Evolutionary conservation across 495 filamentous ascomycete species (phyloP), one percentile per base, ranked within the genome.

Genomic region (Penicillium alfredii): DNA sequence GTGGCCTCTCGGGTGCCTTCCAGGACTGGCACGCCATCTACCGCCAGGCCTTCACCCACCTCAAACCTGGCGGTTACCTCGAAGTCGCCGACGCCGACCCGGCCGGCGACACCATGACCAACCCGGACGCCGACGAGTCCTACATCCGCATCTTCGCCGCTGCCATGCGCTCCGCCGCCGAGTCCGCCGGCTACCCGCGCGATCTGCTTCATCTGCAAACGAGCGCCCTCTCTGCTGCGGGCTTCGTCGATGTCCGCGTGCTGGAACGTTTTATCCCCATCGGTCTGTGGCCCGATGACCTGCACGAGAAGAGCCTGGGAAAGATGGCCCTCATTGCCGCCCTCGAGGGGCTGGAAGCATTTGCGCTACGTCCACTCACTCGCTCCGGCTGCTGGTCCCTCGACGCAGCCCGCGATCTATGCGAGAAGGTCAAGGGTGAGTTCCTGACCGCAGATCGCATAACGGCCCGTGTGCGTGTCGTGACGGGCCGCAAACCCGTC

Each of bases 321-420:
- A 86, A 82, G 44, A 74, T 84, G 60, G 81, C 73, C 47, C 64
- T 88, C 10, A 72, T 87, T 16, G 59, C 71, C 0, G 51, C 76
- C 33, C 55, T 88, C 21, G 80, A 82, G 47, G 77, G 77, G 1
- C 49, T 87, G 28, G 84, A 88, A 53, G 70, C 82, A 1, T 46
- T 60, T 11, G 68, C 68, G 21, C 42, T 88, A 42, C 68, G 84
- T 12, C 63, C 71, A 13, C 49, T 89, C 17, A 86, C 82, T 1
- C 66, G 63, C 31, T 59, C 70, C 14, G 64, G 74, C 30, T 68
- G 68, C 4, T 84, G 77, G 77, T 66, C 68, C 9, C 44, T 65
- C 7, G 66, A 72, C 0, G 65, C 72, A 18, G 76, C 80, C 33
- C 66, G 65, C 18, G 57, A 70, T 10, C 61, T 77, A 11, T 81